A percentile compares a stretch with the other conserved stretches of the same genome.
Evolutionary conservation across 192 early-diverging fungal species (phyloP).

Genomic region (Umbelopsis ramanniana): DNA sequence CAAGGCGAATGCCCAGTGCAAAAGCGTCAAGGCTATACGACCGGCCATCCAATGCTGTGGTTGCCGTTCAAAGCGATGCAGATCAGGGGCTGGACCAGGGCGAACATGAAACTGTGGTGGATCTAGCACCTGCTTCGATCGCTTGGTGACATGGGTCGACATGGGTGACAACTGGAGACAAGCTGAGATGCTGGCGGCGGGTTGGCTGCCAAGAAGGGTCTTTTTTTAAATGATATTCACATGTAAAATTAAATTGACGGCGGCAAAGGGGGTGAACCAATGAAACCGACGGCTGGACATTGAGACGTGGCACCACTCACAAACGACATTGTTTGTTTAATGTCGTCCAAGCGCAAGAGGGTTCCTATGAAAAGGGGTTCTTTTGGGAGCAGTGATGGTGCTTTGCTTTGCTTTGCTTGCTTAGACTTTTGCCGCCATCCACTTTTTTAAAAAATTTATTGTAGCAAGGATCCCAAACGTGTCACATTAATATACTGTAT

Average conservation of each 20-base stretch:
- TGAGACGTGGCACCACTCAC: background rate
- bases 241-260: background rate
- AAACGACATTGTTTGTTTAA: too few species aligned
- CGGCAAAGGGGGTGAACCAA: background rate
- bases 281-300: background rate
- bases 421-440: too few species aligned
- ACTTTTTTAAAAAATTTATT: too few species aligned
- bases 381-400: too few species aligned
- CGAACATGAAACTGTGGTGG: slow-evolving; percentile 17
- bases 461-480: too few species aligned
- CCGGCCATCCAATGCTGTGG: background rate
- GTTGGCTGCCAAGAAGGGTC: background rate
- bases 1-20: background rate
- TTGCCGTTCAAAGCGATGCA: background rate
- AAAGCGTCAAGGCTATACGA: background rate
- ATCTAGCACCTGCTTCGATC: background rate
- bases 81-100: background rate
- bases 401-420: too few species aligned
- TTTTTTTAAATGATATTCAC: background rate
- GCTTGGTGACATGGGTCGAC: background rate
- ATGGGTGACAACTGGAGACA: background rate
- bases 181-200: background rate
- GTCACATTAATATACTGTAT: background rate
- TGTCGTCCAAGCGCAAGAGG: too few species aligned
- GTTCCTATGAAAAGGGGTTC: too few species aligned